A percentile compares a stretch with the other conserved stretches of the same genome.
Evolutionary conservation across 1,139 yeast genomes (phyloP).

Genomic region (Kurtzmaniella natalensis): DNA sequence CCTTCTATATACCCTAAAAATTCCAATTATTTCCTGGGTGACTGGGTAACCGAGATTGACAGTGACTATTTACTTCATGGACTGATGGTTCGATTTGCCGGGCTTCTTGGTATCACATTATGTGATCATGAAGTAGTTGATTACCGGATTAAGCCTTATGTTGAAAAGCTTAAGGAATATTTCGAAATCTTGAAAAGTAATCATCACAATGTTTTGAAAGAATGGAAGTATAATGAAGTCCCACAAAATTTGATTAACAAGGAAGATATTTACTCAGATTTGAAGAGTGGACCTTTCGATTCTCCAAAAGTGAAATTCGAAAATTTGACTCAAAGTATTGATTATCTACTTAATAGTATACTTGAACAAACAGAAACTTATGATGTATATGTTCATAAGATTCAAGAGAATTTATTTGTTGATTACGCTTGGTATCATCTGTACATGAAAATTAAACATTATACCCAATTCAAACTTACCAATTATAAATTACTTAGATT

Average conservation of each 20-base stretch:
- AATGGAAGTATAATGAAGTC: slow-evolving; percentile 22
- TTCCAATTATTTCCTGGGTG: slow-evolving; percentile 31
- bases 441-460: slow-evolving; percentile 52
- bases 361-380: slow-evolving; percentile 19
- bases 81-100: slow-evolving; percentile 35
- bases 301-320: slow-evolving; percentile 2
- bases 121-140: slow-evolving; percentile 43
- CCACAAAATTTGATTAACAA: slow-evolving; percentile 19
- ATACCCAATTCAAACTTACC: slow-evolving; percentile 51
- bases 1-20: slow-evolving; percentile 29
- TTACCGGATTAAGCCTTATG: slow-evolving; percentile 22
- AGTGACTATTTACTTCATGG: slow-evolving; percentile 30
- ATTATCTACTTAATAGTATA: slow-evolving; percentile 11
- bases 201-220: slow-evolving; percentile 11
- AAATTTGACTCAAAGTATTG: neutral
- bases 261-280: slow-evolving; percentile 19
- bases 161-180: slow-evolving; percentile 15
- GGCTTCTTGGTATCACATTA: slow-evolving; percentile 32
- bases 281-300: slow-evolving; percentile 7
- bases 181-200: slow-evolving; percentile 15
- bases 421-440: slow-evolving; percentile 74
- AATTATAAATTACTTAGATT: slow-evolving; percentile 51
- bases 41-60: slow-evolving; percentile 33
- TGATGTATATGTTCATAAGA: slow-evolving; percentile 31
- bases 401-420: slow-evolving; percentile 45